Evolutionary conservation across 2,329 filamentous ascomycete species (phyloP).

Genomic region (Didymella sp.): DNA sequence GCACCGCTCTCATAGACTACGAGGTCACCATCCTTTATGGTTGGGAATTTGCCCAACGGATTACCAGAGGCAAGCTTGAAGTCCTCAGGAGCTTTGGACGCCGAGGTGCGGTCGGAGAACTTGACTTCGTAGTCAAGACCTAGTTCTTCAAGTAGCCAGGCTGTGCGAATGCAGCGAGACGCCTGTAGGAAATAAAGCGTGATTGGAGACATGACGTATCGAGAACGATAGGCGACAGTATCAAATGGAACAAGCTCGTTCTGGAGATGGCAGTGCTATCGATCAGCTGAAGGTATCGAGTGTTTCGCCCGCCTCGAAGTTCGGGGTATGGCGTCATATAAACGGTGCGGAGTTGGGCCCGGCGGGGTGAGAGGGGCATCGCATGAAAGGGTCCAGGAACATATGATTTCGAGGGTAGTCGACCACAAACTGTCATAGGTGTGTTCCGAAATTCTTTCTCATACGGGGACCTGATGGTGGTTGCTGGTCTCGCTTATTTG

Average conservation of each 20-base stretch:
- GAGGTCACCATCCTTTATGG: constrained; percentile 53
- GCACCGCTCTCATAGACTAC: constrained; percentile 55
- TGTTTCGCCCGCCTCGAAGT: not conserved
- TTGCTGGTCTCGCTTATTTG: not conserved
- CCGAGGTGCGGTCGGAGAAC: constrained; percentile 50
- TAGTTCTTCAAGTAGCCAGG: constrained; percentile 58
- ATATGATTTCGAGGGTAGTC: constrained; percentile 2
- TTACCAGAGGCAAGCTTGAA: constrained; percentile 54
- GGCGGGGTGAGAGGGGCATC: constrained; percentile 15
- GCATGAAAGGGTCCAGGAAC: constrained; percentile 5
- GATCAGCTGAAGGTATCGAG: not conserved
- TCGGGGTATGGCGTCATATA: constrained; percentile 19
- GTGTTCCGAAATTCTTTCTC: not conserved
- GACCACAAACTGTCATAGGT: constrained; percentile 3
- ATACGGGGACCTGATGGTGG: not conserved
- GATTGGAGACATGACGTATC: constrained; percentile 37
- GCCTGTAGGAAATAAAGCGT: constrained; percentile 58
- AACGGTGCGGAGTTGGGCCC: constrained; percentile 17
- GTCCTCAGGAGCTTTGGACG: constrained; percentile 50
- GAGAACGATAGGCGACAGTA: not conserved
- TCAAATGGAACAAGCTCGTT: not conserved
- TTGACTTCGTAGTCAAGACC: constrained; percentile 52
- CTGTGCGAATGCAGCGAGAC: constrained; percentile 54
- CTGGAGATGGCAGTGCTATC: not conserved
- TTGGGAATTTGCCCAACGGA: constrained; percentile 56